These are phyloP conservation scores for Plantago coronopus DNA, from an alignment of 305 asterid genomes.

Conservation along the genomic window DNA sequence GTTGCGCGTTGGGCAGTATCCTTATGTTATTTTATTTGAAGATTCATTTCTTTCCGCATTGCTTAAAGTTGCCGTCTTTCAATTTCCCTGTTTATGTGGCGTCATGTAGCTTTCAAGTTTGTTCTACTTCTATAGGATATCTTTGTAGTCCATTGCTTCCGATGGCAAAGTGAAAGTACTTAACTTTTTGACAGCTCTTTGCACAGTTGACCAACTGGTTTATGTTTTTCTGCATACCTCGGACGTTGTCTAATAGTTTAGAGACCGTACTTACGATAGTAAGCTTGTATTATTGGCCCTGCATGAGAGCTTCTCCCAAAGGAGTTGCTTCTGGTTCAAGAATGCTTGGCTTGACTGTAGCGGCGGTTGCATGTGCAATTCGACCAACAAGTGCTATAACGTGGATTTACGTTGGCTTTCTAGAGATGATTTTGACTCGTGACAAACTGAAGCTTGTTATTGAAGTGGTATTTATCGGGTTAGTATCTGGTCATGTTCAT, in stretches of 20 bases:
- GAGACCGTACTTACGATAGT: constrained; percentile 81
- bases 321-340: constrained; percentile 46
- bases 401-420: constrained; percentile 76
- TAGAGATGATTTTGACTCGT: constrained; percentile 51
- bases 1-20: constrained; percentile 84
- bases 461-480: constrained; percentile 84
- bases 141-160: neutral
- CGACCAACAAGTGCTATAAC: constrained; percentile 93
- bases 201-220: constrained; percentile 86
- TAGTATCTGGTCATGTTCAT: constrained; percentile 27
- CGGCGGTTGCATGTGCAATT: constrained; percentile 83
- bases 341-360: constrained; percentile 59
- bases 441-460: constrained; percentile 53
- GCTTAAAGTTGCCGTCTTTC: neutral
- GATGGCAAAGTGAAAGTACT: constrained; percentile 35
- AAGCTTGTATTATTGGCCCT: constrained; percentile 92
- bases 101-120: neutral
- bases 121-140: too few species aligned
- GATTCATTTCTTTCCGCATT: neutral
- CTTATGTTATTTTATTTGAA: constrained; percentile 29
- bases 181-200: constrained; percentile 69
- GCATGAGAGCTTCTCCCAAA: constrained; percentile 48
- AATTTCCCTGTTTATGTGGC: neutral
- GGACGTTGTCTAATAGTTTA: constrained; percentile 76
- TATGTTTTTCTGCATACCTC: constrained; percentile 92